Base-by-base conservation (phyloP, 2,329 filamentous ascomycete species). In the Xylaria polymorpha region DNA sequence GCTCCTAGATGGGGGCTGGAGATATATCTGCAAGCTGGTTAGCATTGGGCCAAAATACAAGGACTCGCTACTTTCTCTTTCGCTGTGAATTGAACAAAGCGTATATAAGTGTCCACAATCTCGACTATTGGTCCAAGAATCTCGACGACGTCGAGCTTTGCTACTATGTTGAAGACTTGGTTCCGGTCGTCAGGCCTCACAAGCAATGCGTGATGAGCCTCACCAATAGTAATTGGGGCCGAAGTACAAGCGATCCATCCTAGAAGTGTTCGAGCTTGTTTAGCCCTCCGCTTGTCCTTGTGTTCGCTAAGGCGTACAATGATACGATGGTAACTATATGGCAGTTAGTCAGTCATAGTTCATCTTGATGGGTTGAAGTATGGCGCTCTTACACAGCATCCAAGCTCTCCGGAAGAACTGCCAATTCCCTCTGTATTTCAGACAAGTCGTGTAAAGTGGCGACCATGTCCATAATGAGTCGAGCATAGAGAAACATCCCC, bases 51-150 rank as follows among this genome's bases (percentile, higher is more conserved):
- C 39, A 18, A 18, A 29, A 3, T 29, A 29, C 4, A 2, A 29
- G 25, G 3, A 4, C 25, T 3, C 25, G 2, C 29, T 46, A 61
- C 59, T 41, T 53, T 5, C 59, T 61, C 59, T 61, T 61, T 41
- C 12, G 59, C 59, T n/a, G 59, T 61, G 37, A 61, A 61, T 20
- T 61, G 59, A 20, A 61, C 59, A 53, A 61, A 61, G 20, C 59
- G 59, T 53, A 61, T 61, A 3, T 32, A 29, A 3, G 9, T 53
- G 37, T 61, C 59, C 44, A 53, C 59, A 4, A 15, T 29, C 35
- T 61, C 59, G 2, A 61, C 59, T 1, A 61, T 61, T 9, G 59
- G 59, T 7, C 59, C 59, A 32, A 61, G 46, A 41, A 61, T n/a
- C 32, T 53, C 48, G 12, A 61, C 15, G 15, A 53, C 32, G 51